Percentiles rank a stretch among this genome's conserved stretches.
These are phyloP conservation scores for Hygrophila difformis DNA, from an alignment of 257 asterid species.

Conservation along the genomic window DNA sequence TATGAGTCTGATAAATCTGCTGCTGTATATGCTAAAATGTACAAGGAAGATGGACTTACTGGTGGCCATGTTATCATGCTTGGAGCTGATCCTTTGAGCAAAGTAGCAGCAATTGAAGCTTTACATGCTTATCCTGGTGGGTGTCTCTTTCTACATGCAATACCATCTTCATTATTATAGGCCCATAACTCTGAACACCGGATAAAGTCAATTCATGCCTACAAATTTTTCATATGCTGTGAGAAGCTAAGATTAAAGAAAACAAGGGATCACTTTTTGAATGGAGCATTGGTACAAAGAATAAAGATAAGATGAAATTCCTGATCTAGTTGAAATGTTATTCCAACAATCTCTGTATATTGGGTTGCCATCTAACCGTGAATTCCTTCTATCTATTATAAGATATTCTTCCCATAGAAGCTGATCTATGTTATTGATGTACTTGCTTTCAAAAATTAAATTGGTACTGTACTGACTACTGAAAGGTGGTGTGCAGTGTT, in stretches of 20 bases:
- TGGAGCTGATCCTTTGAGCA: conserved; percentile 88
- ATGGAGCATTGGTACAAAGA: too few relatives aligned
- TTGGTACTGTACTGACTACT: too few relatives aligned
- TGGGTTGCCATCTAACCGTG: too few relatives aligned
- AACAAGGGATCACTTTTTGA: too few relatives aligned
- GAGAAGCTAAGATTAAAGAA: too few relatives aligned
- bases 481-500: background rate
- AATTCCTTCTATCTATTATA: conserved; percentile 2
- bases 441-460: conserved; percentile 3
- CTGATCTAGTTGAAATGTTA: too few relatives aligned
- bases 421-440: conserved; percentile 5
- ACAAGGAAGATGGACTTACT: conserved; percentile 62
- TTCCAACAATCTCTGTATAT: too few relatives aligned
- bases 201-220: too few relatives aligned
- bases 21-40: conserved; percentile 80
- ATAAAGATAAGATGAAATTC: too few relatives aligned
- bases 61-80: conserved; percentile 99
- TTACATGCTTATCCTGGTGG: conserved; percentile 88
- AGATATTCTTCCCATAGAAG: conserved; percentile 1
- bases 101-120: conserved; percentile 78
- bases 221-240: too few relatives aligned
- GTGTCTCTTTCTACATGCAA: conserved; percentile 4
- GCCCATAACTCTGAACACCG: too few relatives aligned
- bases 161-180: too few relatives aligned
- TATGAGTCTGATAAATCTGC: conserved; percentile 90